A percentile compares a stretch with the other conserved stretches of the same genome.
Conservation (phyloP, 1,284 basidiomycete species). For the Rugosomyces carneus region DNA sequence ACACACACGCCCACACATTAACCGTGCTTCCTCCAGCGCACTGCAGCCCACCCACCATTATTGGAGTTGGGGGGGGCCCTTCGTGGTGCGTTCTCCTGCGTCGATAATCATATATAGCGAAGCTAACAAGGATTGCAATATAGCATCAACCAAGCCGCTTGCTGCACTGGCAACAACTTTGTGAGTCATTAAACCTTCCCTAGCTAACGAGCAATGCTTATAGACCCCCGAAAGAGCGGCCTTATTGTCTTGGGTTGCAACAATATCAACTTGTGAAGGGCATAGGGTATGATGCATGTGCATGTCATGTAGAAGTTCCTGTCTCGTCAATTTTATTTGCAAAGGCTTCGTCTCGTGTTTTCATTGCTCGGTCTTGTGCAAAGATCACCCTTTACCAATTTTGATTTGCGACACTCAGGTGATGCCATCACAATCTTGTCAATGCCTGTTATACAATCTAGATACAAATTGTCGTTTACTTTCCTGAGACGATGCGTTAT, state of each 20-base stretch:
- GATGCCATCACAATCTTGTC: too few species aligned
- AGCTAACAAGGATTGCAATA: not conserved
- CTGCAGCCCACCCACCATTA: conserved; percentile 2
- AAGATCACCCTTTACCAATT: too few species aligned
- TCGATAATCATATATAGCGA: not conserved
- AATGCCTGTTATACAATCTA: too few species aligned
- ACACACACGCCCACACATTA: too few species aligned
- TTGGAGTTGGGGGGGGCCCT: conserved; percentile 6
- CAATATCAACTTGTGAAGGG: conserved; percentile 6
- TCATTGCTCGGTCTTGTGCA: too few species aligned
- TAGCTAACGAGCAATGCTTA: not conserved
- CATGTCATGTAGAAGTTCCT: not conserved
- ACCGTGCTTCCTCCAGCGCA: conserved; percentile 1
- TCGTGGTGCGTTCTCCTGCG: conserved; percentile 6
- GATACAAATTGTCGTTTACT: too few species aligned
- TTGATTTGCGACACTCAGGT: too few species aligned
- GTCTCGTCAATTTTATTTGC: not conserved
- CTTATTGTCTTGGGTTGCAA: conserved; percentile 12
- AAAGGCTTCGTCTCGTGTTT: too few species aligned
- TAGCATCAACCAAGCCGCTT: conserved; percentile 17
- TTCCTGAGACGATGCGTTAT: too few species aligned
- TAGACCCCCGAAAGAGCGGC: conserved; percentile 5
- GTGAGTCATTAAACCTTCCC: conserved; percentile 3
- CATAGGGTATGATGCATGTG: not conserved
- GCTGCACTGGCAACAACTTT: conserved; percentile 19